A percentile compares a stretch with the other conserved stretches of the same genome.
Conservation (phyloP, 2,329 filamentous ascomycete genomes). For the Trichophyton equinum region DNA sequence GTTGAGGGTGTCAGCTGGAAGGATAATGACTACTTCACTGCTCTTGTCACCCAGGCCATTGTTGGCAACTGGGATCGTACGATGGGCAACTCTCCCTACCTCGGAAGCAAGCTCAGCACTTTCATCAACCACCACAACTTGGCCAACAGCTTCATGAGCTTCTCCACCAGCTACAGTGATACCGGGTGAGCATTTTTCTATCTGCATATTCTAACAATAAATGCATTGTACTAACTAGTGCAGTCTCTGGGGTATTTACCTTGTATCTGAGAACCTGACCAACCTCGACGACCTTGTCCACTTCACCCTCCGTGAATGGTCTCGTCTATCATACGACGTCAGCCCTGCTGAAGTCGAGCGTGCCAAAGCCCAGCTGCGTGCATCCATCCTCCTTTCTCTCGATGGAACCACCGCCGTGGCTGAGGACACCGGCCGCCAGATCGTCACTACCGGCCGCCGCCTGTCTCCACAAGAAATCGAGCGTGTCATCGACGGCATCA, state of each 20-base stretch:
- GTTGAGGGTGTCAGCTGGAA: slow-evolving; percentile 99
- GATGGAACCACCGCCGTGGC: slow-evolving; percentile 95
- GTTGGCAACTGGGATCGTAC: slow-evolving; percentile 99
- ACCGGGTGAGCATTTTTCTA: slow-evolving; percentile 59
- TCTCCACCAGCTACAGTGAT: slow-evolving; percentile 98
- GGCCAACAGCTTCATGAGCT: slow-evolving; percentile 99
- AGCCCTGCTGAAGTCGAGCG: slow-evolving; percentile 86
- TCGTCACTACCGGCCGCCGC: slow-evolving; percentile 90
- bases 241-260: slow-evolving; percentile 99
- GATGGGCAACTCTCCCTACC: slow-evolving; percentile 92
- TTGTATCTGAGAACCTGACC: slow-evolving; percentile 80
- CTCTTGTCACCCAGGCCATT: slow-evolving; percentile 91
- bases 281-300: slow-evolving; percentile 90
- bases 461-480: slow-evolving; percentile 90
- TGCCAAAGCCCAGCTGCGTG: slow-evolving; percentile 98
- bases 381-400: slow-evolving; percentile 88
- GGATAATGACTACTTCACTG: slow-evolving; percentile 98
- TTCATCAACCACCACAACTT: slow-evolving; percentile 90
- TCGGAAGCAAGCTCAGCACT: slow-evolving; percentile 94
- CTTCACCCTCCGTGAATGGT: slow-evolving; percentile 98
- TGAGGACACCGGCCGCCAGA: slow-evolving; percentile 96
- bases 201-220: neutral
- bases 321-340: slow-evolving; percentile 80
- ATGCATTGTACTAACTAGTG: slow-evolving; percentile 8
- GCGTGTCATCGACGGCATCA: slow-evolving; percentile 74